Conservation (phyloP, 1,284 basidiomycete genomes). For the Calocybe gambosa region DNA sequence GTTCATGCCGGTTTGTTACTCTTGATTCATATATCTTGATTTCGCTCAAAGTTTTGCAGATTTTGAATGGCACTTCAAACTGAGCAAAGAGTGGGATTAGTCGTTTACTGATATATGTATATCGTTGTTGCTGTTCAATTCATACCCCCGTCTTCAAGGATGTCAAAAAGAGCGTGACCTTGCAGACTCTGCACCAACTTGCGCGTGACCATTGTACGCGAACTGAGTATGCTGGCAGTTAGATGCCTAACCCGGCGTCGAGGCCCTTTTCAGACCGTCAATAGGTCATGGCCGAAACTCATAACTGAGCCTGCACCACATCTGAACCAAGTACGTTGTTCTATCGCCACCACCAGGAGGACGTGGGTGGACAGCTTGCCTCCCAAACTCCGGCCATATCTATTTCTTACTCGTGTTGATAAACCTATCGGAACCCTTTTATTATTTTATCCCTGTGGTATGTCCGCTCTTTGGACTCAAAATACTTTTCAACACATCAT, state of each 20-base stretch:
- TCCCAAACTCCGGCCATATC: conserved; percentile 62
- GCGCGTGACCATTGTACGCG: not conserved
- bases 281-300: not conserved
- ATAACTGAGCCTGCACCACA: not conserved
- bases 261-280: not conserved
- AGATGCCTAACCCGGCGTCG: conserved; percentile 14
- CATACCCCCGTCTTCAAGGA: conserved; percentile 10
- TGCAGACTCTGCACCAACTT: not conserved
- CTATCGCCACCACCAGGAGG: conserved; percentile 16
- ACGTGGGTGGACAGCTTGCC: conserved; percentile 71
- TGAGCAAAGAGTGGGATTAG: conserved; percentile 72
- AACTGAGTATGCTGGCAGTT: conserved; percentile 4
- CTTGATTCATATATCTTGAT: not conserved
- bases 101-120: conserved; percentile 9
- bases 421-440: conserved; percentile 94
- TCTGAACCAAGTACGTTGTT: conserved; percentile 9
- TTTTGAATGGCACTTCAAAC: conserved; percentile 78
- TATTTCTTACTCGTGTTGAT: conserved; percentile 84
- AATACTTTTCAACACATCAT: not conserved
- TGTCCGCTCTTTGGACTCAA: conserved; percentile 25
- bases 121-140: conserved; percentile 10
- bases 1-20: conserved; percentile 63
- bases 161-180: not conserved
- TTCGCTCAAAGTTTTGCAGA: conserved; percentile 36
- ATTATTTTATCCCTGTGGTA: conserved; percentile 91